Percentiles rank a stretch among this genome's conserved stretches.
phyloP scores from a whole-genome alignment of 1,139 yeast genomes.

The Arxiozyma bovina region DNA sequence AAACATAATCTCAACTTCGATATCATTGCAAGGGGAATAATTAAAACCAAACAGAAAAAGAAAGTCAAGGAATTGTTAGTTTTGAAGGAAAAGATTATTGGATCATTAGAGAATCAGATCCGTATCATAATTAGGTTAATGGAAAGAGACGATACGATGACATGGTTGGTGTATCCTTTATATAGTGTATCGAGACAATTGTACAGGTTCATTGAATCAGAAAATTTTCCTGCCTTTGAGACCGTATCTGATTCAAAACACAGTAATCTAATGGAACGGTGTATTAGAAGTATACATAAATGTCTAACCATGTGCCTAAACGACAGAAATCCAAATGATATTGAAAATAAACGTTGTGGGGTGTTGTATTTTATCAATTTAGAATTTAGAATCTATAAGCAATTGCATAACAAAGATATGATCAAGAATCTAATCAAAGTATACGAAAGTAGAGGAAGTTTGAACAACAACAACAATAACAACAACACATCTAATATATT shows the following conservation, averaged over 20 bases:
- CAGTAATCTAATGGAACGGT: constrained; percentile 16
- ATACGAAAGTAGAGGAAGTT: constrained; percentile 32
- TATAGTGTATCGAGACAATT: not conserved
- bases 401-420: constrained; percentile 59
- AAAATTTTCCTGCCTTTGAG: not conserved
- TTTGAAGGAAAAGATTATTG: not conserved
- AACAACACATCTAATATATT: not conserved
- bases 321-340: constrained; percentile 54
- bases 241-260: not conserved
- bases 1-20: not conserved
- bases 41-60: not conserved
- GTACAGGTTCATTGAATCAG: not conserved
- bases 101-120: not conserved
- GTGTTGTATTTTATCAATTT: constrained; percentile 68
- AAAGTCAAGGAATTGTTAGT: not conserved
- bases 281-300: constrained; percentile 58
- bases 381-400: constrained; percentile 64
- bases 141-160: constrained; percentile 2
- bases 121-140: not conserved
- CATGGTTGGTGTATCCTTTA: constrained; percentile 4
- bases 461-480: not conserved
- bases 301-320: constrained; percentile 72
- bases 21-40: not conserved
- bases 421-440: constrained; percentile 77
- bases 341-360: constrained; percentile 49